Evolutionary conservation across 371 early-diverging fungal genomes (phyloP), one percentile per base, ranked within the genome.

Genomic region (Neoconidiobolus thromboides): DNA sequence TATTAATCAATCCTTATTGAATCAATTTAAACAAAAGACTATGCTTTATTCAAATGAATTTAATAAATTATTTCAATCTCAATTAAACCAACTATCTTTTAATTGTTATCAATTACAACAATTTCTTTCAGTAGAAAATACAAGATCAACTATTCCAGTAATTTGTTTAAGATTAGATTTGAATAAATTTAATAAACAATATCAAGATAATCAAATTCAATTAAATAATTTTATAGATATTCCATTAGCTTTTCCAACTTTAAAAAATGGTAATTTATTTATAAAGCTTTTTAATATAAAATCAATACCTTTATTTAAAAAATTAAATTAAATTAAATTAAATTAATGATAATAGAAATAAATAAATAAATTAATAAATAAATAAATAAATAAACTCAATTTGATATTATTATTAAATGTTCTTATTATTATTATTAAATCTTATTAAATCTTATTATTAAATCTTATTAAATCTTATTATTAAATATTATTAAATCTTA

Each of bases 231-330:
- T 40, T 41, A 14, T 55, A 6, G 55, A 55, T 42, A 14, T 55
- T 36, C 55, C 55, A 40, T 7, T 55, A 10, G 55, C 55, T 41
- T 55, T 55, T 12, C 55, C 55, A 3, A 55, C 55, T 3, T 41
- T 55, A 6, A 42, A 14, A 12, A 36, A 55, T 36, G 3, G 6
- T 7, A 55, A 7, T 41, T 38, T 55, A 12, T 55, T 55, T 41
- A 12, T 12, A 10, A 12, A 41, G 6, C 26, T 15, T 5, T 55
- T 55, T 14, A 9, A 7, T 3, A 14, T 55, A 3, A 55, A n/a
- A 37, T 55, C 55, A 26, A 26, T 26, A 26, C 26, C 26, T 26
- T 26, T 26, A 26, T 26, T 26, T 26, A 26, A 26, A 26, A 26
- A 26, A 26, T 26, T 26, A 26, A 26, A 26, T 26, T 26, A 26